Evolutionary conservation across 352 stramenopile species (phyloP).

Genomic region (Pythium pectinolyticum): DNA sequence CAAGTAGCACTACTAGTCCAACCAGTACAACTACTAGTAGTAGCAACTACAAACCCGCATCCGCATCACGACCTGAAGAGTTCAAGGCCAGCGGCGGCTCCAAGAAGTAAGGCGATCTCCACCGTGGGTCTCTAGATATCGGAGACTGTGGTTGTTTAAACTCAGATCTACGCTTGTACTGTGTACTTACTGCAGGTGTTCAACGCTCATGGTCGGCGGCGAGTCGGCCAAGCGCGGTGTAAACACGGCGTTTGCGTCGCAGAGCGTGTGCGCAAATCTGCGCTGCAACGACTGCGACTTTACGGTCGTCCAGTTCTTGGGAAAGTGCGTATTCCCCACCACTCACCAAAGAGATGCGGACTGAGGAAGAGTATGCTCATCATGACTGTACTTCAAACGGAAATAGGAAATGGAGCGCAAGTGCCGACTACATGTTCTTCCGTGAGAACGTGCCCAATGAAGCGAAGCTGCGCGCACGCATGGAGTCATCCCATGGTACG

Average conservation of each 20-base stretch:
- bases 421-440: slow-evolving; percentile 86
- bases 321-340: slow-evolving; percentile 73
- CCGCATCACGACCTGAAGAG: slow-evolving; percentile 35
- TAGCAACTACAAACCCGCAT: slow-evolving; percentile 6
- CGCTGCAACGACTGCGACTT: slow-evolving; percentile 86
- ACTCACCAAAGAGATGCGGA: too few relatives aligned
- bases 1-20: slow-evolving; percentile 1
- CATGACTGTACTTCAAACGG: too few relatives aligned
- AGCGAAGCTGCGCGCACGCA: slow-evolving; percentile 59
- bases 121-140: not conserved
- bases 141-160: not conserved
- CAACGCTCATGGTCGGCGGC: slow-evolving; percentile 52
- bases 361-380: too few relatives aligned
- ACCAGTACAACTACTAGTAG: too few relatives aligned
- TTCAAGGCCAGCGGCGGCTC: slow-evolving; percentile 27
- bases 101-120: slow-evolving; percentile 53
- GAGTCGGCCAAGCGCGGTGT: slow-evolving; percentile 54
- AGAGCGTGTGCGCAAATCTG: slow-evolving; percentile 66
- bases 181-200: slow-evolving; percentile 41
- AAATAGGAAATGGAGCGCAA: slow-evolving; percentile 64
- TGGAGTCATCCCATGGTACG: slow-evolving; percentile 54
- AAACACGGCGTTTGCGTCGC: slow-evolving; percentile 56
- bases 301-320: slow-evolving; percentile 69
- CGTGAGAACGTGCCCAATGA: slow-evolving; percentile 78
- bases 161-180: not conserved